Conservation (phyloP, 176 grass and related monocot genomes). For the Tillandsia leiboldiana region DNA sequence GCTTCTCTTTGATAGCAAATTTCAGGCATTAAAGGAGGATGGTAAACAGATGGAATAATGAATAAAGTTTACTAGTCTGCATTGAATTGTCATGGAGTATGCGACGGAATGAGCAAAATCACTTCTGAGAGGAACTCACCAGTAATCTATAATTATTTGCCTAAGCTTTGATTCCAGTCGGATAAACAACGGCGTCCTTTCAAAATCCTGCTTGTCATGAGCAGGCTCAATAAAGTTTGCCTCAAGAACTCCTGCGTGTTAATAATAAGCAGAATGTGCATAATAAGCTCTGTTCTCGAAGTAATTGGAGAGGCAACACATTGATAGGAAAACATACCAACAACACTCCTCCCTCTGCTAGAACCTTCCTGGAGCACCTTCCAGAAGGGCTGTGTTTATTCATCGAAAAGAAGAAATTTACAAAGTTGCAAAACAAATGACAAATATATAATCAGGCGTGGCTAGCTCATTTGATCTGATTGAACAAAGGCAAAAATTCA, state of each 20-base stretch:
- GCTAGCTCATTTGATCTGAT: neutral
- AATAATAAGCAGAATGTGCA: constrained; percentile 11
- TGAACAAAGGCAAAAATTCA: neutral
- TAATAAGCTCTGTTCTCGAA: constrained; percentile 3
- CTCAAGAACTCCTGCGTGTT: constrained; percentile 82
- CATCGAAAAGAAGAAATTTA: neutral
- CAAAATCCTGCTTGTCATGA: constrained; percentile 99
- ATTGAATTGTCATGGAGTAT: neutral
- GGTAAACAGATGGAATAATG: neutral
- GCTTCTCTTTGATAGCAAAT: neutral
- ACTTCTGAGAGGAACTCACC: constrained; percentile 38
- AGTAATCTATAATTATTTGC: constrained; percentile 85
- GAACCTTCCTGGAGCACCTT: constrained; percentile 96
- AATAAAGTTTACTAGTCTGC: neutral
- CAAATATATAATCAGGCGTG: neutral
- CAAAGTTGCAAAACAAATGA: neutral
- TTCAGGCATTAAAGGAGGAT: neutral
- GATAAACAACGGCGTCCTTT: constrained; percentile 85
- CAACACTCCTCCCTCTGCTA: constrained; percentile 84
- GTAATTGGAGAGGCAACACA: constrained; percentile 10
- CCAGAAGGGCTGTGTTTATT: constrained; percentile 66
- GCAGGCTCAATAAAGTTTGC: constrained; percentile 98
- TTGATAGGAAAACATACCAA: constrained; percentile 45
- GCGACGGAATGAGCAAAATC: neutral
- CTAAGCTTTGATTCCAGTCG: constrained; percentile 71